Base-by-base conservation (phyloP, 2,329 filamentous ascomycete species). In the Phialophora macrospora region DNA sequence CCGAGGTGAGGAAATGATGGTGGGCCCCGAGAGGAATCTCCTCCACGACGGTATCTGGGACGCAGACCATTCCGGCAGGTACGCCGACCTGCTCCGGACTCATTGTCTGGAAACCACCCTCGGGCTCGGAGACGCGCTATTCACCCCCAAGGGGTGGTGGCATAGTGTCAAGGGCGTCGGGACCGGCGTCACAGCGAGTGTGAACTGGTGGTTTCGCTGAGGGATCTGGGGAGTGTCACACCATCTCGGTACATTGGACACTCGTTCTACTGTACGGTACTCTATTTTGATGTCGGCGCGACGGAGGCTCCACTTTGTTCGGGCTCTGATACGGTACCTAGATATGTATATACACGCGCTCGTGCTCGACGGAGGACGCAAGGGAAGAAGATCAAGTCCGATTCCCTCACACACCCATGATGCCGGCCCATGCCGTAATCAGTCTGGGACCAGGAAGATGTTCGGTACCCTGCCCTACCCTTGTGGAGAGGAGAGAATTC, bases 1-100 rank as follows among this genome's bases (percentile, higher is more conserved):
- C 70, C 84, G 93, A 63, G 90, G 91, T 0, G 84, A 88, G 11
- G 93, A 97, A 75, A 97, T 98, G 93, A 97, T 98, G 93, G 83
- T 88, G 59, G 93, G 93, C 0, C 77, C 80, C 1, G 92, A 97
- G 78, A 87, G 87, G 70, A 77, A 81, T 22, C 80, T 83, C 2
- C 77, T 97, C 14, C 87, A 93, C 69, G 78, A 84, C 1, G 87
- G 84, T 2, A 83, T 97, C 2, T 98, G 94, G 95, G n/a, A 44
- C 8, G 30, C 1, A 9, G 14, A n/a, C 3, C 38, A 5, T 4
- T 6, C 51, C 1, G 49, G 41, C n/a, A 55, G n/a, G 11, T 69
- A 69, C 57, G 69, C 67, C 2, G 70, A 72, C 2, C 74, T 74
- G 2, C 68, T 64, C 7, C 68, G 74, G 1, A 65, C 59, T 22